Evolutionary conservation across 78 protist genomes (phyloP), one percentile per base, ranked within the genome.

Genomic region (Dictyostelium capitatum): DNA sequence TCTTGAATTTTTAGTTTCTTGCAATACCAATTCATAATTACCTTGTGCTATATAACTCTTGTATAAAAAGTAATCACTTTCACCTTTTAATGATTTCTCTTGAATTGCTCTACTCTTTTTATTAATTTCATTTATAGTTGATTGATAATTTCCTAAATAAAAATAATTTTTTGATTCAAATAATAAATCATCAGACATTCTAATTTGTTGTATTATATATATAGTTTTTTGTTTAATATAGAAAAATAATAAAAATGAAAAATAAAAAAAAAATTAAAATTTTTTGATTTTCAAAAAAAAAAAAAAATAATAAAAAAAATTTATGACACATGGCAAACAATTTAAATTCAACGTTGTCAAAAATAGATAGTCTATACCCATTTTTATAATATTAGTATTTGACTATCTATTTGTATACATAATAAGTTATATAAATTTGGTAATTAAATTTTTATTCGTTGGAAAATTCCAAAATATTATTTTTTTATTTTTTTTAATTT

Each of bases 111-210:
- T 83, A 11, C 80, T 50, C 53, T 79, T 83, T 57, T 82, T 82
- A 25, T 82, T 74, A 23, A 91, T 84, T 28, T 91, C 95, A 73
- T 91, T 91, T 80, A 91, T 81, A 15, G 85, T 79, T 9, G 70
- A 75, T 53, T 91, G 95, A 46, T 91, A 91, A 23, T 91, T 91
- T 15, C 90, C 95, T 4, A 91, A 53, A 46, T 77, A 82, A 74
- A 50, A 91, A n/a, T 64, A 91, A 30, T 91, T 91, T 48, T 65
- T 91, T 37, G 80, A 51, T 47, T 91, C 95, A 46, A 81, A 91
- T 81, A 91, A 59, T 56, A 79, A 9, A 57, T 79, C 84, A 6
- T 43, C 84, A 43, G 73, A 32, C 84, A 59, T 79, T 54, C 11
- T 50, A 15, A 1, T 43, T 46, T 3, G 14, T 19, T 19, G 3